Base-by-base conservation (phyloP, 805 yeast genomes). In the Komagataella pastoris region DNA sequence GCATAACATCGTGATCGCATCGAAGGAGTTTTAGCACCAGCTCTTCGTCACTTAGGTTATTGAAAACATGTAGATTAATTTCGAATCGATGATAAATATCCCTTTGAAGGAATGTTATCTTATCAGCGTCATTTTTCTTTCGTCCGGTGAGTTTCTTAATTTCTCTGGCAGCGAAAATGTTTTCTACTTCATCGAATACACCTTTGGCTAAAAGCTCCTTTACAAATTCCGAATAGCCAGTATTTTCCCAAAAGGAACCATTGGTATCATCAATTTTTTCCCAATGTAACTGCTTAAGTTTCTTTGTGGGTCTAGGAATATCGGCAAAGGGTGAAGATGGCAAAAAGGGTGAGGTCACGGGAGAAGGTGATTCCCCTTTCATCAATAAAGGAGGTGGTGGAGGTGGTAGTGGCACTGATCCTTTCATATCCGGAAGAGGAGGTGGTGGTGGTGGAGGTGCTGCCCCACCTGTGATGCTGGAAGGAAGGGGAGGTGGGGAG, bases 281-380 rank as follows among this genome's bases (percentile, higher is more conserved):
- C 98, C 98, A 95, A 64, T 93, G 99, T 72, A 93, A 76, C 64
- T 91, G 99, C 64, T 95, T 93, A 56, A 93, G 75, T 62, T 85
- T 87, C 54, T 79, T 74, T 60, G 79, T 81, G 3, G 95, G 90
- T 55, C 88, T 71, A 24, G 85, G 86, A 54, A 75, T 74, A 49
- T 68, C 68, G 46, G 77, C 83, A 62, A 71, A 74, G 46, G 70
- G 66, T 40, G 66, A 64, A 19, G 62, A 53, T 7, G 51, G 24
- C 30, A 67, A 50, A 3, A 59, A 46, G 6, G 64, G 66, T 6
- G 65, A 62, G 1, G 56, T 50, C 3, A 51, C 46, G 12, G 55
- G 54, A 1, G 59, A 55, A 5, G 56, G 23, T 6, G 51, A 47
- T 21, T 52, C 24, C n/a, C 54, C 18, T 6, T 47, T 40, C 24